phyloP scores from a whole-genome alignment of 108 stramenopile species.

The Pseudonitzschia multiseries region DNA sequence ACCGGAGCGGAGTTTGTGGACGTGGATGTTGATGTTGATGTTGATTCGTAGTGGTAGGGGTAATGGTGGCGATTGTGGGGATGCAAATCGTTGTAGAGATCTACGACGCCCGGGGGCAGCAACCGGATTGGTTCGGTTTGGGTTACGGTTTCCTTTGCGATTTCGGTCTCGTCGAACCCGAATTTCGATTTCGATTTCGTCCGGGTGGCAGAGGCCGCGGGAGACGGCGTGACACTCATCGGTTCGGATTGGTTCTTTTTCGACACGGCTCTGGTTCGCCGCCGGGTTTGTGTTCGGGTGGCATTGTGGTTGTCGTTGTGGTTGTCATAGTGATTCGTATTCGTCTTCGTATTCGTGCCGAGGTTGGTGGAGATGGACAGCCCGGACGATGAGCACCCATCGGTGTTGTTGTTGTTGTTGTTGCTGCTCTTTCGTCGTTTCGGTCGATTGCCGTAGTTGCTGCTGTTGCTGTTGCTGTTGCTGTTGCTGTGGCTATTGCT shows the following conservation, averaged over 20 bases:
- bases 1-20: no score
- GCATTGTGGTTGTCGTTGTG: no score
- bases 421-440: neutral
- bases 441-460: neutral
- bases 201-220: neutral
- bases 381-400: neutral
- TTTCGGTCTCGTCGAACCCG: no score
- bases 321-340: neutral
- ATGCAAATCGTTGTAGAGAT: conserved; percentile 1
- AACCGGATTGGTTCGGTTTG: no score
- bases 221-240: conserved; percentile 4
- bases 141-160: no score
- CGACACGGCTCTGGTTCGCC: neutral
- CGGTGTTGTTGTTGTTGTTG: no score
- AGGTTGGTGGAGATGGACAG: neutral
- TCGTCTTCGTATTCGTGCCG: neutral
- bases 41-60: no score
- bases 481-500: neutral
- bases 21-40: no score
- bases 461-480: neutral
- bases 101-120: neutral
- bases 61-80: no score
- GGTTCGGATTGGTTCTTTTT: neutral
- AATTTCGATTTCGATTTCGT: no score
- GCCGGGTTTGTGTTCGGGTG: neutral